Base-by-base conservation (phyloP, 1,284 basidiomycete genomes). In the Inonotus hispidus region DNA sequence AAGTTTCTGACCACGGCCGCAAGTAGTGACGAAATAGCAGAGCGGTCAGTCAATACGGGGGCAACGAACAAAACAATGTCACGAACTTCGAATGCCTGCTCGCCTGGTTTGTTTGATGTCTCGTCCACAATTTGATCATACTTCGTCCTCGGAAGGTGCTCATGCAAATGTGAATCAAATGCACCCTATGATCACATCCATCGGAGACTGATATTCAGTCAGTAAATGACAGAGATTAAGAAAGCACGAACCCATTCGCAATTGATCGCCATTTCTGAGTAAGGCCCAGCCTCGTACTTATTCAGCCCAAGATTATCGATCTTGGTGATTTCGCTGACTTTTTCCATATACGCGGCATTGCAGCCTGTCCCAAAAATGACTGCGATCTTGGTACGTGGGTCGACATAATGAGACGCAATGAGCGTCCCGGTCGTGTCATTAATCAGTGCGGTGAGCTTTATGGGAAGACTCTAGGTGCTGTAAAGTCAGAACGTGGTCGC, bases 341-440 rank as follows among this genome's bases (percentile, higher is more conserved):
- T 87, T 73, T 99, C 96, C 91, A 95, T 94, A 71, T 95, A 96
- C 3, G 96, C 96, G 0, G 96, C 97, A 73, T 99, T 99, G 73
- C 96, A 99, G 0, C 96, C 96, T 1, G 96, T 99, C 41, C 96
- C 97, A 68, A 98, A 97, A 71, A 99, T 99, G 71, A 93, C 90
- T 1, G 93, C 95, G 66, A 98, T 96, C 72, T 91, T 90, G 43
- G 95, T 97, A 67, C 77, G 78, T 1, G 92, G 90, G 71, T 93
- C 92, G 66, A 98, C 95, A 69, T 99, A 99, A 77, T 93, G 90
- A 5, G 95, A 98, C 5, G 96, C 96, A 67, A 99, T 95, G 38
- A 99, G 84, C 2, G 95, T 97, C 56, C 95, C 95, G 0, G 96
- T 98, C 0, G 96, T 98, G 75, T 99, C 96, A 74, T 98, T 98